phyloP scores from a whole-genome alignment of 768 basidiomycete species.

The Leccinum sublutescens region DNA sequence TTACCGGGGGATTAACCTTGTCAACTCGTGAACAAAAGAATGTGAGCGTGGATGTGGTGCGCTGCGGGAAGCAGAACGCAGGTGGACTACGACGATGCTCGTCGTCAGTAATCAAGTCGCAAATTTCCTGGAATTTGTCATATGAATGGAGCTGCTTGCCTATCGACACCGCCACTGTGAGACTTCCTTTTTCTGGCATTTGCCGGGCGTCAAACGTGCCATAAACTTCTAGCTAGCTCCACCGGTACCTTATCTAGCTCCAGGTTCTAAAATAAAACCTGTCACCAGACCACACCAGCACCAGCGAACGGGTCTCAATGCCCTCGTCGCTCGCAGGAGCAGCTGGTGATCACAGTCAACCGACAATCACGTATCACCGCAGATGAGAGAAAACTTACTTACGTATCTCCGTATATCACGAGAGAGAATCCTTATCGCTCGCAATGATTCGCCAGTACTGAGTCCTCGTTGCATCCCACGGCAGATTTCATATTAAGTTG shows the following conservation, averaged over 20 bases:
- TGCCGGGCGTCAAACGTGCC: not conserved
- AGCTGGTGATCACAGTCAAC: not conserved
- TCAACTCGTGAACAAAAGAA: constrained; percentile 18
- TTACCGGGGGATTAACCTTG: constrained; percentile 7
- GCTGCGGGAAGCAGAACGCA: not conserved
- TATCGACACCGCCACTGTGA: constrained; percentile 23
- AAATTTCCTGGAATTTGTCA: constrained; percentile 27
- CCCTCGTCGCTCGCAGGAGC: not conserved
- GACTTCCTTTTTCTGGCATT: constrained; percentile 16
- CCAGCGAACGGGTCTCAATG: not conserved
- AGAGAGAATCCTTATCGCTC: constrained; percentile 16
- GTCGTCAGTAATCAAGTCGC: constrained; percentile 15
- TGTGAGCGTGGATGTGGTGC: constrained; percentile 3
- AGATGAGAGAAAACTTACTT: constrained; percentile 4
- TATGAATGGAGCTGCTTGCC: constrained; percentile 13
- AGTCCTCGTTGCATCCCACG: not conserved
- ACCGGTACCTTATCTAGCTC: constrained; percentile 2
- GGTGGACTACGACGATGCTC: constrained; percentile 9
- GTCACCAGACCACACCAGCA: not conserved
- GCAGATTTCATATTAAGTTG: not conserved
- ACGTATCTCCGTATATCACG: constrained; percentile 12
- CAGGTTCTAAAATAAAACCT: no score
- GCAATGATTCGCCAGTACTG: not conserved
- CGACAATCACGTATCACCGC: not conserved
- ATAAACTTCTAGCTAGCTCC: not conserved